Conservation (phyloP, 139 green algal species). For the Coelastrella sp. region DNA sequence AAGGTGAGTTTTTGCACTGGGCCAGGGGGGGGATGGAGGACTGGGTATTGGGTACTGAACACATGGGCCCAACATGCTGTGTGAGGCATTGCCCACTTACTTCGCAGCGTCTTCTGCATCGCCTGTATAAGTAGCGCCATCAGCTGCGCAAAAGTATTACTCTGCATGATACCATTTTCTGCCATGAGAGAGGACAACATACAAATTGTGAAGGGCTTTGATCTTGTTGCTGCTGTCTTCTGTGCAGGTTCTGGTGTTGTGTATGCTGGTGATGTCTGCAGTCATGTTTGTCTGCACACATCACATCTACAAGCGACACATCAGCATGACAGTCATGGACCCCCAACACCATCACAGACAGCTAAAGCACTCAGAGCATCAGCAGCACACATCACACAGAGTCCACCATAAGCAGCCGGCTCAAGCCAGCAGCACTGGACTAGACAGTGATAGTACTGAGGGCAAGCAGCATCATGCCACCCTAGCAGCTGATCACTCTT, state of each 20-base stretch:
- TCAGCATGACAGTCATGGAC: background rate
- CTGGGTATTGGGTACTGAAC: background rate
- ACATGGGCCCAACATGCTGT: background rate
- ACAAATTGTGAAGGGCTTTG: too few relatives aligned
- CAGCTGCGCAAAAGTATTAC: too few relatives aligned
- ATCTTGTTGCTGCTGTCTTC: background rate
- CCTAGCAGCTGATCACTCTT: too few relatives aligned
- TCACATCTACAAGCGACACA: conserved; percentile 16
- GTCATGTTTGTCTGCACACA: conserved; percentile 30
- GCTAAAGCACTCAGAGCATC: background rate
- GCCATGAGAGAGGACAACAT: too few relatives aligned
- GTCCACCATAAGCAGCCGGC: background rate
- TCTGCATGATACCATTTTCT: too few relatives aligned
- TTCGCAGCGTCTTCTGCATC: too few relatives aligned
- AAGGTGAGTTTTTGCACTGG: background rate
- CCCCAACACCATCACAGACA: background rate
- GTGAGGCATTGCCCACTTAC: background rate
- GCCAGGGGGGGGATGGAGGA: background rate
- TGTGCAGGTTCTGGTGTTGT: conserved; percentile 5
- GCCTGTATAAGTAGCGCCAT: background rate
- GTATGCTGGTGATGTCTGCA: conserved; percentile 21
- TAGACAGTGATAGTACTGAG: too few relatives aligned
- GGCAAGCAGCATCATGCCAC: too few relatives aligned
- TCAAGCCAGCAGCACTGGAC: too few relatives aligned
- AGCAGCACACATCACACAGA: conserved; percentile 1